A percentile compares a stretch with the other conserved stretches of the same genome.
Conservation (phyloP, 75 land plant genomes). For the Chamaecyparis obtusa region DNA sequence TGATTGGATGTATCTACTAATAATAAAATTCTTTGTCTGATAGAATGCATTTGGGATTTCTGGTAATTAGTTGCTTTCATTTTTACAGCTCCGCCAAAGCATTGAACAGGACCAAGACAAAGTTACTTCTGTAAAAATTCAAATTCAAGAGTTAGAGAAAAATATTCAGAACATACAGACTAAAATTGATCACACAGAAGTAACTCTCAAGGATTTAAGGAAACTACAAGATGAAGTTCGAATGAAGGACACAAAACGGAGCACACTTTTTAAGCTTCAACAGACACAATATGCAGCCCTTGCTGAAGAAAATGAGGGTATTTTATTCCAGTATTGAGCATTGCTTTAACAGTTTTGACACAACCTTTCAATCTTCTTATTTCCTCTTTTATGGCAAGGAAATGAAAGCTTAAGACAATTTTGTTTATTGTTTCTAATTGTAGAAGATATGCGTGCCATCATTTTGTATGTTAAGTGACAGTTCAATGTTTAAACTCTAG, state of each 20-base stretch:
- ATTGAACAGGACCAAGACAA: slow-evolving; percentile 82
- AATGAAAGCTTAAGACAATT: not conserved
- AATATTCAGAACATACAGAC: slow-evolving; percentile 53
- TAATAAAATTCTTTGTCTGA: not conserved
- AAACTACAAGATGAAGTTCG: slow-evolving; percentile 60
- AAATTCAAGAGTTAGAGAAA: slow-evolving; percentile 68
- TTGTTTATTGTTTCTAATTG: not conserved
- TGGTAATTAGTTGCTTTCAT: slow-evolving; percentile 1
- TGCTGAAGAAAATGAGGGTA: slow-evolving; percentile 88
- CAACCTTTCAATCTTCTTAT: not conserved
- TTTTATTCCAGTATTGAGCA: not conserved
- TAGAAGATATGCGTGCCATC: not conserved
- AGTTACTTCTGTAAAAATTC: slow-evolving; percentile 45
- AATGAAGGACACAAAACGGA: slow-evolving; percentile 53
- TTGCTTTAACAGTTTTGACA: not conserved
- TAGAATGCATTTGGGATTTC: not conserved
- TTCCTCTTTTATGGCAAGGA: not conserved
- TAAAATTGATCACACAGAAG: slow-evolving; percentile 57
- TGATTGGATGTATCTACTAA: not conserved
- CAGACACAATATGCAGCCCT: slow-evolving; percentile 77
- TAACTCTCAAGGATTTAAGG: slow-evolving; percentile 53
- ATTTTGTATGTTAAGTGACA: not conserved
- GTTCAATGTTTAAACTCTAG: slow-evolving; percentile 26
- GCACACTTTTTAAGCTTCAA: slow-evolving; percentile 62
- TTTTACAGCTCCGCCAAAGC: slow-evolving; percentile 78